Evolutionary conservation across 441 rosid genomes (phyloP), one percentile per base, ranked within the genome.

Genomic region (Pelargonium australe): DNA sequence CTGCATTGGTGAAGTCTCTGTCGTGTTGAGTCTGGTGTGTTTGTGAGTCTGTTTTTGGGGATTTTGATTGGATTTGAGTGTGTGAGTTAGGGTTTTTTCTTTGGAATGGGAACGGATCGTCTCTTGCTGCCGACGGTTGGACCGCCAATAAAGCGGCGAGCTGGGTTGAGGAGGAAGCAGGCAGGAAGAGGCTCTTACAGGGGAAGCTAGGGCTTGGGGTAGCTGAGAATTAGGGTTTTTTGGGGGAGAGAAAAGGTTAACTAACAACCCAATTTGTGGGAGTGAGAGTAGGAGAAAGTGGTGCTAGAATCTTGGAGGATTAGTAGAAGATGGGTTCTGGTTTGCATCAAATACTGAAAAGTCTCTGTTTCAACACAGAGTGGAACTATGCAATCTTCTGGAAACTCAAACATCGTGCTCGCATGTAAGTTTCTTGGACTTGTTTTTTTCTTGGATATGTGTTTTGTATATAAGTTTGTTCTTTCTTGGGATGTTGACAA

Each of bases 141-240:
- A 73, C 98, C 91, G 70, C 89, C 95, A 70, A 82, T 89, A 81
- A 91, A 89, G 72, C 88, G 86, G 68, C 81, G 92, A 72, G 95
- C 95, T 14, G 98, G 95, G 75, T 84, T 94, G 69, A 80, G 94
- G 86, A 88, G 92, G 72, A 87, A 94, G 64, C 99, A 94, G 76
- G 97, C 99, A n/a, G 97, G 99, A 58, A 79, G 99, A 89, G 97
- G 99, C 60, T 91, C 97, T 20, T 91, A 91, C 78, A 85, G 97
- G 80, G 99, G 95, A 72, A 91, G 99, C 75, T 94, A 94, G 91
- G 78, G 68, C 68, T 64, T 58, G 19, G 71, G 78, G 76, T 73
- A 41, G 17, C 19, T 65, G 53, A 61, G 61, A 61, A 60, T 76
- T 76, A 44, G 75, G 77, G 74, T 63, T 78, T 71, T 73, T 20